These are phyloP conservation scores for Voacanga thouarsii DNA, from an alignment of 257 asterid species.

Conservation along the genomic window DNA sequence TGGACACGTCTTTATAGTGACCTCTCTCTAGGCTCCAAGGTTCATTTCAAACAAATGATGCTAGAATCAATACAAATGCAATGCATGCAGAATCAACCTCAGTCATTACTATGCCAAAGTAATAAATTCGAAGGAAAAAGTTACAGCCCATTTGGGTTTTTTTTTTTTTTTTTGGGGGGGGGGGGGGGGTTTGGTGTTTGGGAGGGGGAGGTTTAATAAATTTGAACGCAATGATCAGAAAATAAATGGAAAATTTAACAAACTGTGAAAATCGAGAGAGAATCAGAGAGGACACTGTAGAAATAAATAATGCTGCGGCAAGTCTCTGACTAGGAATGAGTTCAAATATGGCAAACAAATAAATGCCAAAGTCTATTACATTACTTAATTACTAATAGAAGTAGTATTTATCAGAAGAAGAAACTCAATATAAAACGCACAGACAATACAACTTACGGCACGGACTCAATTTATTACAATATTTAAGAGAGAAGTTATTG, in stretches of 20 bases:
- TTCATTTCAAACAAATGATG: conserved; percentile 1
- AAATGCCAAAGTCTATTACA: background rate
- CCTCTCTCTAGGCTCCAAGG: background rate
- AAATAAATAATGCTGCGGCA: conserved; percentile 5
- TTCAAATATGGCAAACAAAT: background rate
- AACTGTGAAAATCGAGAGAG: conserved; percentile 11
- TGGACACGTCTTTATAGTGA: too few species aligned
- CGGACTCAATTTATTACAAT: conserved; percentile 16
- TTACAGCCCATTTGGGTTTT: background rate
- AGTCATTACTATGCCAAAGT: conserved; percentile 2
- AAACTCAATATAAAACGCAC: conserved; percentile 3
- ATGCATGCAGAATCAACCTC: background rate
- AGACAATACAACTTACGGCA: conserved; percentile 31
- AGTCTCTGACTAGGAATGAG: background rate
- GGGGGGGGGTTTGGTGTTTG: too few species aligned
- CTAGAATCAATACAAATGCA: background rate
- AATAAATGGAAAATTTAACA: background rate
- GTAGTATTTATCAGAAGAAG: background rate
- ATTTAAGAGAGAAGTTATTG: background rate
- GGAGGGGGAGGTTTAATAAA: background rate
- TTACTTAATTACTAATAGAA: too few species aligned
- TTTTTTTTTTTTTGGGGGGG: too few species aligned
- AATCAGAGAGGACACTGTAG: background rate
- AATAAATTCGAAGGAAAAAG: conserved; percentile 9
- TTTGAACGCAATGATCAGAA: background rate